Evolutionary conservation across 2,329 filamentous ascomycete species (phyloP).

Genomic region (Aspergillus floridensis): DNA sequence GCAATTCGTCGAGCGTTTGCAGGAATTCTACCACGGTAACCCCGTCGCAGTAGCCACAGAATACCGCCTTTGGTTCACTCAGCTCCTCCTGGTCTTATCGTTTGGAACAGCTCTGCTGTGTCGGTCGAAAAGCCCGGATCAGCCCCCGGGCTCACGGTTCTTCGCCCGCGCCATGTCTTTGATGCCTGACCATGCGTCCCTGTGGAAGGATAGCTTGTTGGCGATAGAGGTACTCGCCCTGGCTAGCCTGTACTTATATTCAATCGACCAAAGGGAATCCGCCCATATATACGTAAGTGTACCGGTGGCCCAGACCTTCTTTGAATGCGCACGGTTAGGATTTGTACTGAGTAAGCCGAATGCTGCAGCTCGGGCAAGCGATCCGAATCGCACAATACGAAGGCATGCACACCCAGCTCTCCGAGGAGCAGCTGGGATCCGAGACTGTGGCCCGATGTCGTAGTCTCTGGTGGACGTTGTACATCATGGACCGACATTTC

Average conservation of each 20-base stretch:
- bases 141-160: conserved; percentile 13
- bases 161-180: conserved; percentile 29
- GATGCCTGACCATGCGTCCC: conserved; percentile 35
- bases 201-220: conserved; percentile 40
- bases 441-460: conserved; percentile 34
- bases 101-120: conserved; percentile 7
- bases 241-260: conserved; percentile 39
- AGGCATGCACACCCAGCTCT: conserved; percentile 42
- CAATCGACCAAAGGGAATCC: conserved; percentile 39
- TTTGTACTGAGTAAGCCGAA: too few species aligned
- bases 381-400: conserved; percentile 44
- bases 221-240: conserved; percentile 41
- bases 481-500: conserved; percentile 38
- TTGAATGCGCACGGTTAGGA: too few species aligned
- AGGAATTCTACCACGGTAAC: too few species aligned
- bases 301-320: too few species aligned
- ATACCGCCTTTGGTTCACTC: conserved; percentile 8
- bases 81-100: conserved; percentile 15
- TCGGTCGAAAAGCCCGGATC: conserved; percentile 6
- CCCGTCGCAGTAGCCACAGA: too few species aligned
- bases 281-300: conserved; percentile 31
- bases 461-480: conserved; percentile 36
- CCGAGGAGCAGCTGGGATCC: conserved; percentile 34
- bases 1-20: too few species aligned
- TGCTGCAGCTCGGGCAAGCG: conserved; percentile 37